Percentiles rank a stretch among this genome's conserved stretches.
Evolutionary conservation across 1,284 basidiomycete genomes (phyloP).

Genomic region (Xanthoconium separans): DNA sequence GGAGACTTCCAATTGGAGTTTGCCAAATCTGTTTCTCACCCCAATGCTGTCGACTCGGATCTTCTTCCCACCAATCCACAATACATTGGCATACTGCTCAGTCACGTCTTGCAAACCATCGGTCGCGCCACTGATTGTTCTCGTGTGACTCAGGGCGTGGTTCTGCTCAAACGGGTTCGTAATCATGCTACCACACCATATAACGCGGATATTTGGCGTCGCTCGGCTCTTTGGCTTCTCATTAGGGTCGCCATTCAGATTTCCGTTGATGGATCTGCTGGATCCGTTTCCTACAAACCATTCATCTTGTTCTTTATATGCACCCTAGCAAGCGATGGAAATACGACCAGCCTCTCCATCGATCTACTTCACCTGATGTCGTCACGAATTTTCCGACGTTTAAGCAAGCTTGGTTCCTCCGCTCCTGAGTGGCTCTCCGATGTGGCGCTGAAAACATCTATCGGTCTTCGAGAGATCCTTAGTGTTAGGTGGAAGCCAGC

Average conservation of each 20-base stretch:
- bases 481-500: neutral
- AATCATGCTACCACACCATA: neutral
- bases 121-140: neutral
- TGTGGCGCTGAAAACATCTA: neutral
- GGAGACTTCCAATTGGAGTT: neutral
- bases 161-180: neutral
- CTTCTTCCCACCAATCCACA: neutral
- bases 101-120: neutral
- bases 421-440: constrained; percentile 7
- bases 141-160: neutral
- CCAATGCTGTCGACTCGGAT: neutral
- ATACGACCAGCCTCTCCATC: constrained; percentile 22
- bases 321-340: neutral
- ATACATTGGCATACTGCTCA: neutral
- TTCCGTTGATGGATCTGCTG: neutral
- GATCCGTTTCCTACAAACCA: neutral
- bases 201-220: neutral
- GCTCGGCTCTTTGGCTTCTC: neutral
- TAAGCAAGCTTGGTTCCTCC: constrained; percentile 33
- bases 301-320: neutral
- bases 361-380: constrained; percentile 30
- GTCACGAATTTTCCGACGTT: constrained; percentile 33
- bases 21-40: neutral
- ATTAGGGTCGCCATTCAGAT: neutral
- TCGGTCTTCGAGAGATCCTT: constrained; percentile 1